Percentiles rank a stretch among this genome's conserved stretches.
Evolutionary conservation across 2,329 filamentous ascomycete species (phyloP).

Genomic region (Aspergillus bombycis): DNA sequence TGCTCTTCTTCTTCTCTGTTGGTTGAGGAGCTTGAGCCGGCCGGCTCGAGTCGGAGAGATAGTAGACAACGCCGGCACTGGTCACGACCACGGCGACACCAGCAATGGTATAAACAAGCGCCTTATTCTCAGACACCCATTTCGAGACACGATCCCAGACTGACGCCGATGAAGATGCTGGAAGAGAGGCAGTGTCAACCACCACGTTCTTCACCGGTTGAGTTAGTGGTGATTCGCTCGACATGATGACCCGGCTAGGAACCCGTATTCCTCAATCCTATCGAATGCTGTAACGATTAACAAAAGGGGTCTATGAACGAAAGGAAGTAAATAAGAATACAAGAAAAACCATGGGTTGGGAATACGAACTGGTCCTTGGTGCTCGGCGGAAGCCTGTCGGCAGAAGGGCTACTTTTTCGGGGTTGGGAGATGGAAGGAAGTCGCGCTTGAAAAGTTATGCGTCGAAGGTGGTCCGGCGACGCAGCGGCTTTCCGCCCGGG

Average conservation of each 20-base stretch:
- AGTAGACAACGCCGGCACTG: conserved; percentile 90
- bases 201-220: conserved; percentile 42
- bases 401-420: conserved; percentile 20
- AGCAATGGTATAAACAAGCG: conserved; percentile 92
- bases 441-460: conserved; percentile 42
- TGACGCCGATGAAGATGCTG: conserved; percentile 61
- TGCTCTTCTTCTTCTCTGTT: conserved; percentile 71
- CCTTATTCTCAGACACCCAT: conserved; percentile 96
- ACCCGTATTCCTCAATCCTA: conserved; percentile 18
- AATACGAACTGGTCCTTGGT: conserved; percentile 26
- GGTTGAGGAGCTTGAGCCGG: conserved; percentile 41
- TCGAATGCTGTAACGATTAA: conserved; percentile 7
- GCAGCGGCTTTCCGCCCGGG: conserved; percentile 22
- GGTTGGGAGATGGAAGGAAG: conserved; percentile 30
- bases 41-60: conserved; percentile 64
- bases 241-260: conserved; percentile 41
- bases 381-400: conserved; percentile 18
- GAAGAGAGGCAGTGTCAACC: conserved; percentile 44
- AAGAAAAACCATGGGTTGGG: neutral
- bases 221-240: conserved; percentile 41
- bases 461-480: conserved; percentile 26
- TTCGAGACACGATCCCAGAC: conserved; percentile 87
- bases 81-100: conserved; percentile 91
- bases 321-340: conserved; percentile 9
- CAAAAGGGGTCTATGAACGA: neutral